These are phyloP conservation scores for Puccinia coronata DNA, from an alignment of 1,284 basidiomycete species.

Conservation along the genomic window DNA sequence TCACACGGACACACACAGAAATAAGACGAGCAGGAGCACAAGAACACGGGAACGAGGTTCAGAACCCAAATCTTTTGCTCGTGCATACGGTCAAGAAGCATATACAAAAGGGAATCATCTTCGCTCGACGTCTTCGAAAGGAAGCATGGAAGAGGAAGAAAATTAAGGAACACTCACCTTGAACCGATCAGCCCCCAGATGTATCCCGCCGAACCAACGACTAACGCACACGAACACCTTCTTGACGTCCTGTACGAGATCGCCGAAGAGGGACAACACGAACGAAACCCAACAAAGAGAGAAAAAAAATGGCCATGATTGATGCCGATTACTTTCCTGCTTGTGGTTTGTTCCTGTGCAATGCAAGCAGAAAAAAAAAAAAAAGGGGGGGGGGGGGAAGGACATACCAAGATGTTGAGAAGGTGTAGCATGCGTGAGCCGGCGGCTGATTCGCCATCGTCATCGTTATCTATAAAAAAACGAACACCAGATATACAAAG, in stretches of 20 bases:
- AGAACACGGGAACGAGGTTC: too few relatives aligned
- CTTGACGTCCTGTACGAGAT: constrained; percentile 51
- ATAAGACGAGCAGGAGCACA: not conserved
- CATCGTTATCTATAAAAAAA: constrained; percentile 73
- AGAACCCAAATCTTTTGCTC: too few relatives aligned
- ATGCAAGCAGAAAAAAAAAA: constrained; percentile 56
- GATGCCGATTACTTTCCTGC: not conserved
- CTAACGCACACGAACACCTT: constrained; percentile 78
- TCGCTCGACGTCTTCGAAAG: too few relatives aligned
- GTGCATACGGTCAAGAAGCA: too few relatives aligned
- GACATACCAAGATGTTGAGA: constrained; percentile 75
- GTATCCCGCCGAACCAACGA: constrained; percentile 63
- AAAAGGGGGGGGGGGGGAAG: too few relatives aligned
- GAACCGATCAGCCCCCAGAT: constrained; percentile 82
- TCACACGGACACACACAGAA: not conserved
- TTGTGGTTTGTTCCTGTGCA: constrained; percentile 54
- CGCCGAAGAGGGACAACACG: not conserved
- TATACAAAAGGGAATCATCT: too few relatives aligned
- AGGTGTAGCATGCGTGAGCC: constrained; percentile 82
- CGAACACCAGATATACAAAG: not conserved
- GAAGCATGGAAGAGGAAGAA: not conserved
- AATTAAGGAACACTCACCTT: constrained; percentile 60
- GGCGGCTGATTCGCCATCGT: constrained; percentile 87
- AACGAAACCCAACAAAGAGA: not conserved
- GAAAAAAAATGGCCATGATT: not conserved